Evolutionary conservation across 768 basidiomycete species (phyloP), one percentile per base, ranked within the genome.

Genomic region (Gymnopilus dilepis): DNA sequence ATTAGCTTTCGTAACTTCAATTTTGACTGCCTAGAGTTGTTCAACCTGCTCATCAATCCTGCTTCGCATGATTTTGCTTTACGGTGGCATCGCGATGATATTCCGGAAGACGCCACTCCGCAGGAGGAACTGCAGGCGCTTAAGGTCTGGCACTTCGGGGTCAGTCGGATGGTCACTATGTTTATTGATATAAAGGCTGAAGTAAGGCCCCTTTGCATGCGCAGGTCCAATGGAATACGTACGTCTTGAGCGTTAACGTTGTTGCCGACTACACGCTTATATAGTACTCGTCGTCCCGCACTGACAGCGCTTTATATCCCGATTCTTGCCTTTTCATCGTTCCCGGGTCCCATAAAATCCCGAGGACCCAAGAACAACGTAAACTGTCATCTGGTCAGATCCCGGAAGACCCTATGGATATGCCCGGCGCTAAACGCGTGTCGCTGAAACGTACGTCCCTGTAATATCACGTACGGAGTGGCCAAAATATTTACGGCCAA

Each of bases 151-250:
- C 84, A 87, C 53, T 80, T 85, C 67, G 91, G 90, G 1, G 90
- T 90, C 77, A 19, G 82, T 52, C 11, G 4, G 33, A 37, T 19
- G 45, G 28, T n/a, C 19, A 31, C 42, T 6, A 15, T 48, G 8
- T 7, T 42, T 2, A 31, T 22, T 24, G 38, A 22, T 3, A 31
- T 57, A 17, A 48, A 52, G 4, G 37, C 38, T 52, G n/a, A 31
- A 31, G n/a, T 37, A 9, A 15, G 17, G 52, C 26, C 9, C 17
- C 26, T 57, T 31, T 13, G 24, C 21, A 45, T 12, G 12, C 6
- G 3, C 53, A 92, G 89, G 81, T 91, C 0, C 90, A 94, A 74
- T 93, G 90, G 90, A 93, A 92, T 67, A 86, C 89, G 90, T 90
- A 77, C 56, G 86, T 19, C 6, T 76, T 6, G 5, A n/a, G n/a